Conservation (phyloP, 2,329 filamentous ascomycete species). For the Pseudopithomyces maydicus region DNA sequence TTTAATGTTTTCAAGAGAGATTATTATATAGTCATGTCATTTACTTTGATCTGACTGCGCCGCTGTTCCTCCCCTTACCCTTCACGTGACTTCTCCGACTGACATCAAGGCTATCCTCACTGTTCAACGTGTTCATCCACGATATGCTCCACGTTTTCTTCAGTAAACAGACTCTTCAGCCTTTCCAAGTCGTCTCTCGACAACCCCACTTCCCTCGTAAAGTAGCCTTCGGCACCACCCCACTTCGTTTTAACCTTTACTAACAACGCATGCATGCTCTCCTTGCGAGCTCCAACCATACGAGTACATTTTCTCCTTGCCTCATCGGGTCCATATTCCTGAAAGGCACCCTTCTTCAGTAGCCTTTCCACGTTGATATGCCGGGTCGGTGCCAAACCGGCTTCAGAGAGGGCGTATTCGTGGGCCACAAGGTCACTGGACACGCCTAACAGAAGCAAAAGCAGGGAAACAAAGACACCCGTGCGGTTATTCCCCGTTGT, state of each 20-base stretch:
- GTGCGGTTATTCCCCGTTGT: constrained; percentile 78
- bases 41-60: too few species aligned
- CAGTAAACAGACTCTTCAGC: constrained; percentile 19
- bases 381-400: constrained; percentile 49
- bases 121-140: neutral
- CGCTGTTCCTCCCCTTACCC: too few species aligned
- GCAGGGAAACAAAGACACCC: constrained; percentile 68
- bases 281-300: constrained; percentile 45
- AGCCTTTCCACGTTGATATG: constrained; percentile 51
- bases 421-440: constrained; percentile 59
- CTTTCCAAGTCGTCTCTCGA: constrained; percentile 17
- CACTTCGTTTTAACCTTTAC: constrained; percentile 22
- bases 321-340: constrained; percentile 31
- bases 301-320: constrained; percentile 32
- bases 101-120: neutral
- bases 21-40: too few species aligned
- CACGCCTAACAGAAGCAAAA: constrained; percentile 67
- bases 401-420: constrained; percentile 71
- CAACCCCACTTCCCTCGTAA: constrained; percentile 19
- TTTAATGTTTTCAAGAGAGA: too few species aligned
- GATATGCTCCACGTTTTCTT: neutral
- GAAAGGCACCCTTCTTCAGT: constrained; percentile 56
- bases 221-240: constrained; percentile 28
- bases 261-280: constrained; percentile 30
- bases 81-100: too few species aligned